Percentiles rank a stretch among this genome's conserved stretches.
phyloP scores from a whole-genome alignment of 805 yeast genomes.

The Maudiozyma barnettii region DNA sequence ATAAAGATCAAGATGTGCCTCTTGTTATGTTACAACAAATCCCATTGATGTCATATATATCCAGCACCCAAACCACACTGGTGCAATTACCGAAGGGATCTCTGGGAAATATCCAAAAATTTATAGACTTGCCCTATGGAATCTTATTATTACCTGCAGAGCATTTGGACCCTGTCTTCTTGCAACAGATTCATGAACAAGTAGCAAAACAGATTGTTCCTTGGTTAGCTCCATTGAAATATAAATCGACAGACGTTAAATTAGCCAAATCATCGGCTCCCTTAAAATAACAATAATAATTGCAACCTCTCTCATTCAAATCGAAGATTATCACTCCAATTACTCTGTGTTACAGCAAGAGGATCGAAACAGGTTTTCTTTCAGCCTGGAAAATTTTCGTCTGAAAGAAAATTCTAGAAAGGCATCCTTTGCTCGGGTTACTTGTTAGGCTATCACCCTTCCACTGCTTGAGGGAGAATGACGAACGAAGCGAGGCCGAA shows the following conservation, averaged over 20 bases:
- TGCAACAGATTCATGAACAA: constrained; percentile 11
- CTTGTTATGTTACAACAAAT: constrained; percentile 44
- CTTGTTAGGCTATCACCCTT: too few species aligned
- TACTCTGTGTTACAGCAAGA: too few species aligned
- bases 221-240: constrained; percentile 20
- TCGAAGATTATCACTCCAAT: too few species aligned
- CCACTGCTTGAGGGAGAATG: too few species aligned
- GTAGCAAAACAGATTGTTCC: constrained; percentile 15
- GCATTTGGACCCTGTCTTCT: constrained; percentile 14
- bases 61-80: constrained; percentile 36
- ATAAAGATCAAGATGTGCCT: constrained; percentile 41
- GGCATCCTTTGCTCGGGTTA: too few species aligned
- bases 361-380: too few species aligned
- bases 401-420: not conserved
- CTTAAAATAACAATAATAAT: not conserved
- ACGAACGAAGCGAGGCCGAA: too few species aligned
- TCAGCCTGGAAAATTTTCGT: not conserved
- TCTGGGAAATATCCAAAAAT: constrained; percentile 7
- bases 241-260: constrained; percentile 12
- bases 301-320: not conserved
- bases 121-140: constrained; percentile 12
- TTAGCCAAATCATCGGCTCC: constrained; percentile 19
- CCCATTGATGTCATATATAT: constrained; percentile 44
- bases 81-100: constrained; percentile 51
- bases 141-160: constrained; percentile 18